phyloP scores from a whole-genome alignment of 1,284 basidiomycete species.

The Tilletia walkeri region DNA sequence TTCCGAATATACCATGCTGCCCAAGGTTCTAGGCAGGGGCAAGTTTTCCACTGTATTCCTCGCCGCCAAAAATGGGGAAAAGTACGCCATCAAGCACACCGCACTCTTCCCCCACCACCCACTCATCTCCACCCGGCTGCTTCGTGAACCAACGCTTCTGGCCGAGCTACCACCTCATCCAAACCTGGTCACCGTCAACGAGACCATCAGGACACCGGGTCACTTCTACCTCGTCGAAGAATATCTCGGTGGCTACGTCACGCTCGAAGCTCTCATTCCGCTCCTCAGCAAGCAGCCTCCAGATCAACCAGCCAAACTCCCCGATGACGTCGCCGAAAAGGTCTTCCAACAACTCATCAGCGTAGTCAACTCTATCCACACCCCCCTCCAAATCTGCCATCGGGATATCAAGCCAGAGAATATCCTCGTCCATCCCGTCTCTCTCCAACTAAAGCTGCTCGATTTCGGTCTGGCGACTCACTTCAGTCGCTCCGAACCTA shows the following conservation, averaged over 20 bases:
- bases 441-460: conserved; percentile 58
- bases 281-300: conserved; percentile 32
- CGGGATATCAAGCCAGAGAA: conserved; percentile 63
- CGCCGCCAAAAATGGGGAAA: conserved; percentile 47
- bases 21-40: conserved; percentile 50
- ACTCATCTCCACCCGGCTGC: conserved; percentile 61
- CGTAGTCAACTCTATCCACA: conserved; percentile 61
- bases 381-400: conserved; percentile 61
- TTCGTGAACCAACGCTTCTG: conserved; percentile 62
- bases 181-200: conserved; percentile 62
- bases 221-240: conserved; percentile 65
- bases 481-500: conserved; percentile 61
- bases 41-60: conserved; percentile 55
- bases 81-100: conserved; percentile 63
- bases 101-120: conserved; percentile 64
- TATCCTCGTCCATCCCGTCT: conserved; percentile 57
- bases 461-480: conserved; percentile 64
- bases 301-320: conserved; percentile 43
- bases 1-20: conserved; percentile 54
- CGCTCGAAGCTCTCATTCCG: conserved; percentile 51
- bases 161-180: conserved; percentile 63
- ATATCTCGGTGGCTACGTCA: conserved; percentile 59
- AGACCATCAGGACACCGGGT: conserved; percentile 61
- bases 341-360: conserved; percentile 62
- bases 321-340: conserved; percentile 48